Base-by-base conservation (phyloP, 116 monocot species). In the Zostera marina region DNA sequence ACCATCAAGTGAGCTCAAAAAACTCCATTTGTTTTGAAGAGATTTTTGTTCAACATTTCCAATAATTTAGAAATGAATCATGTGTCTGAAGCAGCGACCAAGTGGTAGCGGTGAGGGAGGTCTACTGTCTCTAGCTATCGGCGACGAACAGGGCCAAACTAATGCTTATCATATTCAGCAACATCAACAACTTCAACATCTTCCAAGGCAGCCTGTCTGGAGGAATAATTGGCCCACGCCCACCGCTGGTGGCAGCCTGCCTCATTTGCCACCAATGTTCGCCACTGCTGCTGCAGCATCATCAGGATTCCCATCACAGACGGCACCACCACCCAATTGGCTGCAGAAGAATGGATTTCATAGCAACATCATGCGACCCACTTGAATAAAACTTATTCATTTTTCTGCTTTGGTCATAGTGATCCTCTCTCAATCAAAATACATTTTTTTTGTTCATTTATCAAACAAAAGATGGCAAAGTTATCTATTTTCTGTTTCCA, bases 281-380 rank as follows among this genome's bases (percentile, higher is more conserved):
- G 53, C 38, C 42, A 56, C 51, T 42, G 54, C 64, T 22, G 60
- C 67, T 72, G 84, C 84, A 80, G 80, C 84, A 84, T 80, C 84
- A 80, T 84, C 81, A 78, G 81, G 85, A 81, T 85, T 85, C 81
- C 59, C 81, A 53, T 70, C 71, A 7, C 67, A 76, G 59, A 62
- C 47, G 14, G 38, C 32, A 11, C 59, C 14, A 26, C 21, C 60
- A 22, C 75, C 51, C 53, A 56, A 32, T 58, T 71, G 74, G 77
- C 66, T 70, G 73, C 73, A 77, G 74, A 73, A 77, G 68, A 74
- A 74, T 57, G 68, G 74, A 44, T 51, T 70, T 67, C 77, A 57
- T 11, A n/a, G 61, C 46, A 23, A 51, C 54, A 62, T 70, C 49
- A 68, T 32, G 32, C 2, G 68, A 64, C 73, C 74, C 42, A 51